Evolutionary conservation across 2,329 filamentous ascomycete species (phyloP).

Genomic region (Xylaria sp.): DNA sequence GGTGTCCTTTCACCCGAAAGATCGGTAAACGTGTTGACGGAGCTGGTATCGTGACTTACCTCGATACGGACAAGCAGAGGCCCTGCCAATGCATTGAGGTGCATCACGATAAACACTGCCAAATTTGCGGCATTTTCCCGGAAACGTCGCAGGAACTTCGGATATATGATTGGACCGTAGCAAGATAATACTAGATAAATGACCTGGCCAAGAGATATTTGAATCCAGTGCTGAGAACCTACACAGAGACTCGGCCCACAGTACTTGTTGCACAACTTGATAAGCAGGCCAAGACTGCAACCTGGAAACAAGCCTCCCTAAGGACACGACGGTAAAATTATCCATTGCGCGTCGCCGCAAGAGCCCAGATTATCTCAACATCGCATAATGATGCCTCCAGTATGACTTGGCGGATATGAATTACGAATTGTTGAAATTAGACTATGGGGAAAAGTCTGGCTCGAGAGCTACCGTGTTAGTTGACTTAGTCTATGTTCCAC

Average conservation of each 20-base stretch:
- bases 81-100: background rate
- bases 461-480: no score
- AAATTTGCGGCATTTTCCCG: constrained; percentile 1
- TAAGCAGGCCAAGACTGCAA: background rate
- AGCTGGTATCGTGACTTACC: background rate
- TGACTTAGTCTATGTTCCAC: background rate
- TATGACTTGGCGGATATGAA: background rate
- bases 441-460: background rate
- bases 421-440: background rate
- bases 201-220: background rate
- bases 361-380: background rate
- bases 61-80: background rate
- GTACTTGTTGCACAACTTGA: background rate
- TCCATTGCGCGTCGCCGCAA: background rate
- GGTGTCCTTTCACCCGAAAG: background rate
- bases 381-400: background rate
- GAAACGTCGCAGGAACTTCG: constrained; percentile 1
- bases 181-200: background rate
- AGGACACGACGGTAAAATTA: background rate
- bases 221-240: constrained; percentile 8
- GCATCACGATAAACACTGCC: background rate
- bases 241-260: constrained; percentile 1
- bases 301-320: background rate
- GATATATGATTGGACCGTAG: constrained; percentile 8
- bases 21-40: background rate